Evolutionary conservation across 495 filamentous ascomycete genomes (phyloP).

Genomic region (Trichoderma asperelloides): DNA sequence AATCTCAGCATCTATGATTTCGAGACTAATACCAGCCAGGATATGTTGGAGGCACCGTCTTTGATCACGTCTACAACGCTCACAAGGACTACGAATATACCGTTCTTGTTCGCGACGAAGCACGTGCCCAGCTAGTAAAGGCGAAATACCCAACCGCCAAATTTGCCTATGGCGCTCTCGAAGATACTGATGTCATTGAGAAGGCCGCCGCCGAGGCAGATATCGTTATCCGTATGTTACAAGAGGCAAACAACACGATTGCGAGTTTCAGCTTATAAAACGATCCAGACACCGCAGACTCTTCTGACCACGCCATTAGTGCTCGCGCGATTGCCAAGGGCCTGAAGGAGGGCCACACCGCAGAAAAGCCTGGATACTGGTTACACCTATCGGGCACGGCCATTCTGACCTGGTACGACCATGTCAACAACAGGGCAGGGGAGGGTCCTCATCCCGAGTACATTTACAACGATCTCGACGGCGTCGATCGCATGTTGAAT

Average conservation of each 20-base stretch:
- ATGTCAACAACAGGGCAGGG: slow-evolving; percentile 28
- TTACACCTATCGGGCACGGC: slow-evolving; percentile 40
- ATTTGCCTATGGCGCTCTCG: slow-evolving; percentile 50
- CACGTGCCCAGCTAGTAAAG: slow-evolving; percentile 53
- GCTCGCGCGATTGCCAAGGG: slow-evolving; percentile 37
- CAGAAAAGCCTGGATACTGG: slow-evolving; percentile 39
- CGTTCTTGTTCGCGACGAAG: slow-evolving; percentile 55
- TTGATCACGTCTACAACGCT: slow-evolving; percentile 47
- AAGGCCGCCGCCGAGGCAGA: slow-evolving; percentile 53
- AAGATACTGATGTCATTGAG: slow-evolving; percentile 46
- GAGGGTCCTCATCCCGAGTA: slow-evolving; percentile 30
- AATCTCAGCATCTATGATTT: background rate
- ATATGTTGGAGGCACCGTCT: slow-evolving; percentile 69
- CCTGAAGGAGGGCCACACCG: slow-evolving; percentile 32
- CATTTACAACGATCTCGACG: slow-evolving; percentile 27
- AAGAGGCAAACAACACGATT: background rate
- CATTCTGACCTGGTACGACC: slow-evolving; percentile 39
- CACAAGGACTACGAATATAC: slow-evolving; percentile 64
- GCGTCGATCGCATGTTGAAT: slow-evolving; percentile 24
- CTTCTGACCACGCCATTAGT: slow-evolving; percentile 33
- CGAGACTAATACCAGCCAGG: slow-evolving; percentile 29
- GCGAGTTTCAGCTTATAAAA: background rate
- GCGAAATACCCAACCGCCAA: slow-evolving; percentile 47
- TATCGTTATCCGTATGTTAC: slow-evolving; percentile 52
- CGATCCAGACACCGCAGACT: slow-evolving; percentile 35